These are phyloP conservation scores for Aspergillus heteromorphus DNA, from an alignment of 495 filamentous ascomycete genomes.

Conservation along the genomic window DNA sequence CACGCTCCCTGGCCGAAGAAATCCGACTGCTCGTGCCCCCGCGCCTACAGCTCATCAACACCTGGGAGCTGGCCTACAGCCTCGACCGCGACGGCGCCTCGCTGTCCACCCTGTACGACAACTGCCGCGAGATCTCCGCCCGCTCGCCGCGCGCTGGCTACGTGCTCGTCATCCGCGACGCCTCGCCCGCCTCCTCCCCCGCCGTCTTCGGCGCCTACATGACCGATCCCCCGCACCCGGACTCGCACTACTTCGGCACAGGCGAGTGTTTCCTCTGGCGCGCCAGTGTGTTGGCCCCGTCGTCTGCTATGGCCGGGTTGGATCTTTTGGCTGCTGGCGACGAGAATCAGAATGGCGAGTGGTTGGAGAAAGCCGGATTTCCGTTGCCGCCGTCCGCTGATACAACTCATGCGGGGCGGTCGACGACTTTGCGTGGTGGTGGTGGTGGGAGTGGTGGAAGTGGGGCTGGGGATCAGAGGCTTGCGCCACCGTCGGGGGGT, in stretches of 20 bases:
- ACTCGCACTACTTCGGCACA: conserved; percentile 85
- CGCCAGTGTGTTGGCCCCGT: conserved; percentile 53
- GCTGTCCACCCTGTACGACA: conserved; percentile 78
- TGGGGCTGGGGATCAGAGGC: conserved; percentile 14
- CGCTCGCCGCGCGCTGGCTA: conserved; percentile 72
- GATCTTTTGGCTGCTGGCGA: conserved; percentile 26
- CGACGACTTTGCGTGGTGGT: conserved; percentile 54
- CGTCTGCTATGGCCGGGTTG: conserved; percentile 38
- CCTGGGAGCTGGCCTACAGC: conserved; percentile 82
- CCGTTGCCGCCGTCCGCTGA: conserved; percentile 74
- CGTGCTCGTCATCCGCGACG: conserved; percentile 79
- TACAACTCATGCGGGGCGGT: conserved; percentile 63
- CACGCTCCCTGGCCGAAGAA: conserved; percentile 77
- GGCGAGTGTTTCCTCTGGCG: conserved; percentile 99
- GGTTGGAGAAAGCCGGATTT: conserved; percentile 36
- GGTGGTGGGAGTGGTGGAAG: conserved; percentile 24
- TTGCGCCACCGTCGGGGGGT: conserved; percentile 25
- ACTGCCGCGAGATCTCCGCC: conserved; percentile 53
- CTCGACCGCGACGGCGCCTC: conserved; percentile 91
- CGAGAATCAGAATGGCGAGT: conserved; percentile 24
- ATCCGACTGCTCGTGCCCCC: conserved; percentile 85
- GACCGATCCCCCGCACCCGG: conserved; percentile 74
- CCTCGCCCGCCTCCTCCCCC: conserved; percentile 28
- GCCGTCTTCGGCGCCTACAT: conserved; percentile 92
- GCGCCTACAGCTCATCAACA: conserved; percentile 77